Percentiles rank a stretch among this genome's conserved stretches.
phyloP scores from a whole-genome alignment of 2,329 filamentous ascomycete genomes.

The Colletotrichum musae region DNA sequence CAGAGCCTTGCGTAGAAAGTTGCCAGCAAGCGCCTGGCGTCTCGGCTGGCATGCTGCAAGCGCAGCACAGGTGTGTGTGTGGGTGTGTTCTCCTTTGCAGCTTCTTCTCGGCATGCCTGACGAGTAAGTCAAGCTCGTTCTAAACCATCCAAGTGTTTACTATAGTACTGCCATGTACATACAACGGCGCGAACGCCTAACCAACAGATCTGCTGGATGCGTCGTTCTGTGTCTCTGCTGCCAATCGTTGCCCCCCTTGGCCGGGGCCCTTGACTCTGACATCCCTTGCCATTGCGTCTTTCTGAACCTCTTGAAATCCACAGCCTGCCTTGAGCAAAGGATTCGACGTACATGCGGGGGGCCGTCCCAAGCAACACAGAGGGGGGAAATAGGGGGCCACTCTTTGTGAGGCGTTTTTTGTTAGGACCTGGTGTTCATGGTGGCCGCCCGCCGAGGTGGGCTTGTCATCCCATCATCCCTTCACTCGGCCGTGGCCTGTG shows the following conservation, averaged over 20 bases:
- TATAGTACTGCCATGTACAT: neutral
- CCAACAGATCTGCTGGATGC: neutral
- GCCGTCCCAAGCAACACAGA: constrained; percentile 10
- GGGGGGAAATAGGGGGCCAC: neutral
- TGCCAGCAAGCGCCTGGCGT: constrained; percentile 12
- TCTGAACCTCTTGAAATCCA: neutral
- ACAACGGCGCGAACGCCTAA: constrained; percentile 2
- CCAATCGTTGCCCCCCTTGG: constrained; percentile 30
- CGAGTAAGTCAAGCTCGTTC: constrained; percentile 10
- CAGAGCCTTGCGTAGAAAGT: constrained; percentile 6
- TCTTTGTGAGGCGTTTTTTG: constrained; percentile 8
- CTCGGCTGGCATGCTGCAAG: neutral
- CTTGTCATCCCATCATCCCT: constrained; percentile 32
- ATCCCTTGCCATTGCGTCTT: constrained; percentile 20
- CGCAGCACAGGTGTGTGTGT: neutral
- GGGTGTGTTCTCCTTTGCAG: neutral
- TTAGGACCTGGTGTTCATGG: neutral
- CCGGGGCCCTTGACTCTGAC: constrained; percentile 9
- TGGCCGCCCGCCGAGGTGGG: constrained; percentile 6
- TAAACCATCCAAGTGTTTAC: no score
- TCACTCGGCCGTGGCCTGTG: constrained; percentile 32
- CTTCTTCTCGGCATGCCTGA: constrained; percentile 8
- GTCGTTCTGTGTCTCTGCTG: neutral
- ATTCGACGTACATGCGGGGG: constrained; percentile 9
- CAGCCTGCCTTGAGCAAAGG: constrained; percentile 11